A percentile compares a stretch with the other conserved stretches of the same genome.
These are phyloP conservation scores for Brassica rapa DNA, from an alignment of 345 rosid genomes.

Conservation along the genomic window DNA sequence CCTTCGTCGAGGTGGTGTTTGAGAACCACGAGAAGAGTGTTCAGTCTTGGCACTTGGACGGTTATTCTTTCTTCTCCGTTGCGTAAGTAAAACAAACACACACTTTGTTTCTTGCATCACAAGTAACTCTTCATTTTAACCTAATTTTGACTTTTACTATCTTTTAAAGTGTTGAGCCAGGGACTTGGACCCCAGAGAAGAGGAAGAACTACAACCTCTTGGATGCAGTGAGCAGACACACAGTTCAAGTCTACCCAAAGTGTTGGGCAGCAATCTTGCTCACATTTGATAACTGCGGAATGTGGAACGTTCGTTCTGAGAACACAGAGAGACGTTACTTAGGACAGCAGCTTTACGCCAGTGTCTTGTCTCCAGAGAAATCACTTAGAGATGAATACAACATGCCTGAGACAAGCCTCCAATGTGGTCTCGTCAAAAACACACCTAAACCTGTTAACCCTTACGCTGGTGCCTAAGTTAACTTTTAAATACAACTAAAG, in stretches of 20 bases:
- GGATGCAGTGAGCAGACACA: conserved; percentile 83
- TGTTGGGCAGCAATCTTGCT: conserved; percentile 84
- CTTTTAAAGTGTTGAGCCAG: conserved; percentile 64
- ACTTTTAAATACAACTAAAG: conserved; percentile 22
- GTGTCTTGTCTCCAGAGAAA: conserved; percentile 63
- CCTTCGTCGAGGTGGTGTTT: conserved; percentile 68
- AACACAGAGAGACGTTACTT: conserved; percentile 62
- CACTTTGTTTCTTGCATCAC: background rate
- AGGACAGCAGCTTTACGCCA: conserved; percentile 74
- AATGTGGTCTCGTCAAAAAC: conserved; percentile 58
- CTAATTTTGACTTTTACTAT: background rate
- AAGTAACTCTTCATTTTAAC: conserved; percentile 4
- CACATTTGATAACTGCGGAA: conserved; percentile 85
- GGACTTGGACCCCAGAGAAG: conserved; percentile 82
- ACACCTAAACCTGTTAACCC: conserved; percentile 59
- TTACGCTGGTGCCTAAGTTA: conserved; percentile 49
- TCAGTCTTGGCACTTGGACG: conserved; percentile 73
- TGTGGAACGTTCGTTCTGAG: conserved; percentile 90
- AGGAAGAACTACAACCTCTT: conserved; percentile 75
- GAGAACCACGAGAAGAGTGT: conserved; percentile 76
- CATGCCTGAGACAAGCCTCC: conserved; percentile 58
- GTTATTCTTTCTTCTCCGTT: conserved; percentile 77
- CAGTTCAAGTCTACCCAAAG: conserved; percentile 78
- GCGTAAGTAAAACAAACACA: conserved; percentile 53
- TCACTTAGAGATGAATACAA: conserved; percentile 92